These are phyloP conservation scores for Rubia balearica DNA, from an alignment of 305 asterid species.

Conservation along the genomic window DNA sequence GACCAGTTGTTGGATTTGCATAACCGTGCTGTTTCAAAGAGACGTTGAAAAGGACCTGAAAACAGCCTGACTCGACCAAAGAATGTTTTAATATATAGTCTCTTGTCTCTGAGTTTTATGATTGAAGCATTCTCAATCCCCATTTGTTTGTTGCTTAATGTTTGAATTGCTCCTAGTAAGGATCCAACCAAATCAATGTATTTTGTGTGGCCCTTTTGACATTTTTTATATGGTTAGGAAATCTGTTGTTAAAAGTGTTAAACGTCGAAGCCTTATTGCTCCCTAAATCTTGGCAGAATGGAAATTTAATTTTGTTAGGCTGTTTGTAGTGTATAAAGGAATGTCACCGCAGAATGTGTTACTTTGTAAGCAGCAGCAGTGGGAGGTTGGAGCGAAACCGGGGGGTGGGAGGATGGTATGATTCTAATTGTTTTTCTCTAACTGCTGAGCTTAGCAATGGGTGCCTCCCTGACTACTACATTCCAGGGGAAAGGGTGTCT, in stretches of 20 bases:
- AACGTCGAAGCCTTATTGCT: neutral
- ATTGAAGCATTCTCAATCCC: neutral
- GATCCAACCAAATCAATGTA: neutral
- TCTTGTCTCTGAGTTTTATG: slow-evolving; percentile 1
- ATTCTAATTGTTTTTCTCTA: no score
- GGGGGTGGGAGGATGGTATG: no score
- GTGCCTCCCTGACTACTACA: slow-evolving; percentile 68
- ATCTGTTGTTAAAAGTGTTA: neutral
- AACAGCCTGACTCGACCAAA: neutral
- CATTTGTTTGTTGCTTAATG: neutral
- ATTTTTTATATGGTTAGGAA: neutral
- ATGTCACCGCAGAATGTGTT: slow-evolving; percentile 44
- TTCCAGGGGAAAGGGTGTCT: slow-evolving; percentile 43
- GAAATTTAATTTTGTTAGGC: slow-evolving; percentile 36
- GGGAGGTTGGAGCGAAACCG: no score
- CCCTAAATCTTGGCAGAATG: neutral
- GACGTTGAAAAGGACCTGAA: slow-evolving; percentile 23
- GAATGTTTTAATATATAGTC: neutral
- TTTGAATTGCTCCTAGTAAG: neutral
- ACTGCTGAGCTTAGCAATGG: slow-evolving; percentile 68
- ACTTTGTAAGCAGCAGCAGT: slow-evolving; percentile 45
- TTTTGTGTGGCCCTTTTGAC: neutral
- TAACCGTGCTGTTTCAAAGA: slow-evolving; percentile 40
- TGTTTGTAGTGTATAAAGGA: slow-evolving; percentile 76
- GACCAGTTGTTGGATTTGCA: slow-evolving; percentile 78